Conservation (phyloP, 192 early-diverging fungal genomes). For the Backusella liffmaniae region DNA sequence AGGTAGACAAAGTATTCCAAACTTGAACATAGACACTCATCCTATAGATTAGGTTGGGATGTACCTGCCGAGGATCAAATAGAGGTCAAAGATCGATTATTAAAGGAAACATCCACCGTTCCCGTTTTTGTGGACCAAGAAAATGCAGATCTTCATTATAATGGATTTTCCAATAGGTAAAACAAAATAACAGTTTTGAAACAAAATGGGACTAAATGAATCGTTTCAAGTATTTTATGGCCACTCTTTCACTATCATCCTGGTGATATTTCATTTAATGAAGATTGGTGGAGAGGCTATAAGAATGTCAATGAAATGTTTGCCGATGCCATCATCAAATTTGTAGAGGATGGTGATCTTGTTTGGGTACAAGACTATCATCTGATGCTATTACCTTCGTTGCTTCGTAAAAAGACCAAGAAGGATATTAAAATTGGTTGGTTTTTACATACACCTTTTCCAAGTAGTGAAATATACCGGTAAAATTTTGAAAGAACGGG, state of each 20-base stretch:
- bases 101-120: constrained; percentile 80
- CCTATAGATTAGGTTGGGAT: constrained; percentile 61
- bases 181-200: too few relatives aligned
- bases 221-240: constrained; percentile 83
- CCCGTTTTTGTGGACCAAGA: constrained; percentile 96
- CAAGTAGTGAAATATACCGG: constrained; percentile 95
- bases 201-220: background rate
- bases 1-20: constrained; percentile 40
- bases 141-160: constrained; percentile 94
- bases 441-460: constrained; percentile 98
- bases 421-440: constrained; percentile 94
- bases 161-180: constrained; percentile 92
- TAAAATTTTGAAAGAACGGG: constrained; percentile 9
- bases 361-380: constrained; percentile 98
- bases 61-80: constrained; percentile 75
- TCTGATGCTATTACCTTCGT: constrained; percentile 90
- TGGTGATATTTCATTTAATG: constrained; percentile 96
- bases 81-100: constrained; percentile 63
- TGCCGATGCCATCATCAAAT: constrained; percentile 80
- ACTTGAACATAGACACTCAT: background rate
- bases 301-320: constrained; percentile 88
- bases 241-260: constrained; percentile 99
- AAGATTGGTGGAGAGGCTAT: constrained; percentile 94
- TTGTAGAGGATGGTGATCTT: constrained; percentile 84
- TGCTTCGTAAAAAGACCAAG: constrained; percentile 72